Conservation (phyloP, 2,329 filamentous ascomycete genomes). For the Ceratocystis lukuohia region DNA sequence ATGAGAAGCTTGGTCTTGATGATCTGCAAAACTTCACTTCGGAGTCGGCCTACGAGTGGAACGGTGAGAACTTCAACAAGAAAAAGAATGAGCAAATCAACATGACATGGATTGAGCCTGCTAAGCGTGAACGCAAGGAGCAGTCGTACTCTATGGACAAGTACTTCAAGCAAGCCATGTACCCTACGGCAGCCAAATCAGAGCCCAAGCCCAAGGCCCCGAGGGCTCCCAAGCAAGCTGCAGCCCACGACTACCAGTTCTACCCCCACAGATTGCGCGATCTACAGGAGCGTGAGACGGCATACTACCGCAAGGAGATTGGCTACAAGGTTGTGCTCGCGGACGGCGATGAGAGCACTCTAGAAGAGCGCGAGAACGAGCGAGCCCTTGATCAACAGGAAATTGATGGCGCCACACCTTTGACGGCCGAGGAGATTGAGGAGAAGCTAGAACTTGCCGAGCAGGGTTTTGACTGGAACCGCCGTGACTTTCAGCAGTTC, state of each 20-base stretch:
- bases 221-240: slow-evolving; percentile 83
- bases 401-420: slow-evolving; percentile 77
- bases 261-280: slow-evolving; percentile 75
- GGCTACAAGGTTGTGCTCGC: slow-evolving; percentile 84
- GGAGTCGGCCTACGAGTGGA: slow-evolving; percentile 97
- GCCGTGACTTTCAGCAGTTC: slow-evolving; percentile 95
- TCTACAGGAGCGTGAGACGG: slow-evolving; percentile 90
- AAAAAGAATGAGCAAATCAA: slow-evolving; percentile 76
- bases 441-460: slow-evolving; percentile 72
- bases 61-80: slow-evolving; percentile 87
- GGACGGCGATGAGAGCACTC: slow-evolving; percentile 75
- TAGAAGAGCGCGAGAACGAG: slow-evolving; percentile 76
- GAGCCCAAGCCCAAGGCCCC: slow-evolving; percentile 90
- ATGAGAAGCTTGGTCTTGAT: slow-evolving; percentile 92
- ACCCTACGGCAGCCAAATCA: slow-evolving; percentile 56
- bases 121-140: slow-evolving; percentile 96
- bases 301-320: slow-evolving; percentile 90
- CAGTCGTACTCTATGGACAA: slow-evolving; percentile 98
- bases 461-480: slow-evolving; percentile 93
- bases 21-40: slow-evolving; percentile 96
- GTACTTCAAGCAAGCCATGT: slow-evolving; percentile 87
- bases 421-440: slow-evolving; percentile 79
- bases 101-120: slow-evolving; percentile 92
- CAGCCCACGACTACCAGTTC: slow-evolving; percentile 94
- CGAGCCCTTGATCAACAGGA: slow-evolving; percentile 77